Evolutionary conservation across 495 filamentous ascomycete genomes (phyloP).

Genomic region (Xylona heveae): DNA sequence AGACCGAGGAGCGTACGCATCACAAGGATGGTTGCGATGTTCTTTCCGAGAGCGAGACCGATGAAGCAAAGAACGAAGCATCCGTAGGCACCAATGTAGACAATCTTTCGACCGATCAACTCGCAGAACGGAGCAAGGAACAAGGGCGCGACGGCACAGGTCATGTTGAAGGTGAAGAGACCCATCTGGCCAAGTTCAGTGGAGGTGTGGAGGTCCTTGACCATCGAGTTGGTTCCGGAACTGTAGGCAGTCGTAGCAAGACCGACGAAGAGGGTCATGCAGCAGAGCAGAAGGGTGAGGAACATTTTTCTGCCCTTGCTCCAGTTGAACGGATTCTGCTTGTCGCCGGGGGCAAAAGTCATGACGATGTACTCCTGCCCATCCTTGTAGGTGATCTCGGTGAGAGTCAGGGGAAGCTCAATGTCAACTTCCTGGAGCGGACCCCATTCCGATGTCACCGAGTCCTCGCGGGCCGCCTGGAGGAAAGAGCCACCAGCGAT

Average conservation of each 20-base stretch:
- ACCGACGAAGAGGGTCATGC: constrained; percentile 27
- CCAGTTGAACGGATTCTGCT: constrained; percentile 27
- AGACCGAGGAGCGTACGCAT: constrained; percentile 12
- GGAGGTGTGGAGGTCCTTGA: constrained; percentile 16
- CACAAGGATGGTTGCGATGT: constrained; percentile 14
- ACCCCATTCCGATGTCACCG: constrained; percentile 7
- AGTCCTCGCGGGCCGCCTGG: constrained; percentile 9
- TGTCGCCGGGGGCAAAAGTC: constrained; percentile 19
- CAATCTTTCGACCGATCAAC: constrained; percentile 18
- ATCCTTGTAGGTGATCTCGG: constrained; percentile 13
- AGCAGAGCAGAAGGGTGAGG: constrained; percentile 21
- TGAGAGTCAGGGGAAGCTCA: constrained; percentile 20
- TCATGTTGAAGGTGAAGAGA: constrained; percentile 22
- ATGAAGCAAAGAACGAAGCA: constrained; percentile 23
- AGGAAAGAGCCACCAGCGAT: constrained; percentile 19
- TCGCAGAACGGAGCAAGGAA: constrained; percentile 26
- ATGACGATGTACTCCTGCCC: constrained; percentile 17
- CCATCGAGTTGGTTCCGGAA: constrained; percentile 20
- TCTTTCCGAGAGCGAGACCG: constrained; percentile 16
- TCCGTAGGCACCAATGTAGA: constrained; percentile 20
- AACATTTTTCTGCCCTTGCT: constrained; percentile 15
- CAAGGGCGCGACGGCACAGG: no score
- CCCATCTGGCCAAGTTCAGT: constrained; percentile 19
- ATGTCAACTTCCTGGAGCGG: constrained; percentile 19
- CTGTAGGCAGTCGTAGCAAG: constrained; percentile 26